Conservation (phyloP, 768 basidiomycete genomes). For the Myochromella boudieri region DNA sequence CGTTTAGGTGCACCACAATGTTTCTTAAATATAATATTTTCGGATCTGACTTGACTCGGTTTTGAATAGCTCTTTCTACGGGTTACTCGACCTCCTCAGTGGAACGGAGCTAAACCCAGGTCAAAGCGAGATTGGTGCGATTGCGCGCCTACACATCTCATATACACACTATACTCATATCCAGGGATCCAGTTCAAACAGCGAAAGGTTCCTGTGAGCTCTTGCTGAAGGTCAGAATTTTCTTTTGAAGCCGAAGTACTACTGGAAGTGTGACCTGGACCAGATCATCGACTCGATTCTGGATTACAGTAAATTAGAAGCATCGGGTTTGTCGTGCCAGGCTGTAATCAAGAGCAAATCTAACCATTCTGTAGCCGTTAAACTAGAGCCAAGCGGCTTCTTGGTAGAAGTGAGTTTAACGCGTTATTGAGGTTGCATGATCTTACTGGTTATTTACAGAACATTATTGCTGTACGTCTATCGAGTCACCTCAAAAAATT, state of each 20-base stretch:
- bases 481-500: conserved; percentile 17
- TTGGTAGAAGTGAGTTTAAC: conserved; percentile 50
- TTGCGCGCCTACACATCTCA: background rate
- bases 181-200: conserved; percentile 54
- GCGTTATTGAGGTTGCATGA: background rate
- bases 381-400: conserved; percentile 67
- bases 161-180: background rate
- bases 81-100: conserved; percentile 69
- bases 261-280: background rate
- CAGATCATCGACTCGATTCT: conserved; percentile 80
- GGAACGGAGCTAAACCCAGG: conserved; percentile 69
- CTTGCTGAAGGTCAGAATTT: conserved; percentile 52
- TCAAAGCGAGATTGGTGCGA: conserved; percentile 66
- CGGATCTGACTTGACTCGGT: too few relatives aligned
- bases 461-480: conserved; percentile 70
- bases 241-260: background rate
- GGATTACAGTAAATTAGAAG: conserved; percentile 80
- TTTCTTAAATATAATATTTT: too few relatives aligned
- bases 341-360: background rate
- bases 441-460: conserved; percentile 29
- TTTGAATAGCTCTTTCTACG: conserved; percentile 66
- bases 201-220: conserved; percentile 79
- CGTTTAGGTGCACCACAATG: conserved; percentile 71
- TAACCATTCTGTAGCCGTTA: conserved; percentile 47
- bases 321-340: conserved; percentile 46